phyloP scores from a whole-genome alignment of 2,329 filamentous ascomycete genomes.

The Sporothrix schenckii region DNA sequence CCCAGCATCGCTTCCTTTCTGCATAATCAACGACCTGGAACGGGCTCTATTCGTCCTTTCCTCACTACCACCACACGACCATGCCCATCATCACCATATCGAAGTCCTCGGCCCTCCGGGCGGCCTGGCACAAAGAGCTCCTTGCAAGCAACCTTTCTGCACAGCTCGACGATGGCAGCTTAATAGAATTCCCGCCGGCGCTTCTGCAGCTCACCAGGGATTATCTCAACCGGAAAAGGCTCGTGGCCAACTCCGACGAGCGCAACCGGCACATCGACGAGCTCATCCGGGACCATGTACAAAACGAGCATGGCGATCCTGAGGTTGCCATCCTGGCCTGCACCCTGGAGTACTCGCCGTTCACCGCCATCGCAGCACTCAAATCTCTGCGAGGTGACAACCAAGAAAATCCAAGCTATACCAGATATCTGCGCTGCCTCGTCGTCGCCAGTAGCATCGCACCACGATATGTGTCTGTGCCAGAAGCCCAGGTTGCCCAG shows the following conservation, averaged over 20 bases:
- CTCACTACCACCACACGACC: background rate
- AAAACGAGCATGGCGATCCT: conserved; percentile 17
- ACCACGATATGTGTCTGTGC: conserved; percentile 23
- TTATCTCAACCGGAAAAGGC: conserved; percentile 25
- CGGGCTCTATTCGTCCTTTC: background rate
- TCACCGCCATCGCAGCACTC: conserved; percentile 19
- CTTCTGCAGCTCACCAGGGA: conserved; percentile 25
- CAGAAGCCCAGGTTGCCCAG: conserved; percentile 19
- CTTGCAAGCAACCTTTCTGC: conserved; percentile 14
- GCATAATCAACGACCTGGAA: background rate
- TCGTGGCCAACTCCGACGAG: background rate
- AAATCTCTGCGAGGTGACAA: conserved; percentile 23
- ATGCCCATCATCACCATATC: conserved; percentile 30
- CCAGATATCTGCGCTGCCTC: conserved; percentile 31
- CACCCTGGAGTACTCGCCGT: conserved; percentile 24
- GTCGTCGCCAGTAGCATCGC: conserved; percentile 24
- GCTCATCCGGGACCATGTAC: conserved; percentile 34
- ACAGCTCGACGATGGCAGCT: conserved; percentile 19
- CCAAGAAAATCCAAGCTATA: conserved; percentile 19
- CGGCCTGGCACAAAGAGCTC: conserved; percentile 29
- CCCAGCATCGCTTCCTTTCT: background rate
- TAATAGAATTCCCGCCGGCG: conserved; percentile 15
- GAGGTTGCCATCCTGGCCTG: conserved; percentile 33
- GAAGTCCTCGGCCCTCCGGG: conserved; percentile 12
- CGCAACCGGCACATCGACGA: conserved; percentile 40